phyloP scores from a whole-genome alignment of 2,329 filamentous ascomycete genomes.

The Nigrograna mackinnonii region DNA sequence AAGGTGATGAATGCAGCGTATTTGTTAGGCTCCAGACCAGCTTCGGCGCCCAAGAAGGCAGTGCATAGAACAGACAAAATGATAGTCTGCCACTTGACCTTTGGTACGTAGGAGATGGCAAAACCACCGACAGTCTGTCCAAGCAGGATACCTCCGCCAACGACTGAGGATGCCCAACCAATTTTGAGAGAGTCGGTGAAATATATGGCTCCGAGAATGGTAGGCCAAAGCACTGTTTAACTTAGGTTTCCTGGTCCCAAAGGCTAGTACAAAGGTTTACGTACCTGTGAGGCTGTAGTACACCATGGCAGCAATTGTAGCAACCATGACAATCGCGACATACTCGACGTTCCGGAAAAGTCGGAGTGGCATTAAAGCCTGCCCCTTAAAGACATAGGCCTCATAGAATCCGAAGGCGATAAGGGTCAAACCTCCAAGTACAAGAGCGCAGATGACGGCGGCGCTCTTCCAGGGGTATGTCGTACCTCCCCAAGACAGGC shows the following conservation, averaged over 20 bases:
- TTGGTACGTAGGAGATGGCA: conserved; percentile 23
- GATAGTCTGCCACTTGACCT: conserved; percentile 24
- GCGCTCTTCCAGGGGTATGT: conserved; percentile 29
- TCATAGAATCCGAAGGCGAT: conserved; percentile 22
- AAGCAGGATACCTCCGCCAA: conserved; percentile 29
- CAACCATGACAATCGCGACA: conserved; percentile 30
- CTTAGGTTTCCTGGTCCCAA: no score
- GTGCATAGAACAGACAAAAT: conserved; percentile 17
- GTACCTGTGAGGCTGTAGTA: no score
- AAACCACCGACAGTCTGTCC: conserved; percentile 31
- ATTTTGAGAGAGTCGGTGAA: conserved; percentile 22
- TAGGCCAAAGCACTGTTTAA: conserved; percentile 25
- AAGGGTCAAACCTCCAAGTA: conserved; percentile 25
- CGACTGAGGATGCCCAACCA: conserved; percentile 31
- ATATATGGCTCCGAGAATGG: conserved; percentile 27
- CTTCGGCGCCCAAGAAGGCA: conserved; percentile 21
- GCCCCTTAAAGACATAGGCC: conserved; percentile 31
- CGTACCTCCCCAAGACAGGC: conserved; percentile 48
- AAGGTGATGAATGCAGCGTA: conserved; percentile 18
- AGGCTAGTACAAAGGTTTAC: no score
- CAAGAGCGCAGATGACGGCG: conserved; percentile 21
- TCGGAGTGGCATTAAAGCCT: conserved; percentile 34
- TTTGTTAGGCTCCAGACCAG: conserved; percentile 9
- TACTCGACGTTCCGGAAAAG: conserved; percentile 35
- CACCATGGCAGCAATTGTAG: conserved; percentile 28